Base-by-base conservation (phyloP, 2,329 filamentous ascomycete species). In the Ophiostoma himal-ulmi region DNA sequence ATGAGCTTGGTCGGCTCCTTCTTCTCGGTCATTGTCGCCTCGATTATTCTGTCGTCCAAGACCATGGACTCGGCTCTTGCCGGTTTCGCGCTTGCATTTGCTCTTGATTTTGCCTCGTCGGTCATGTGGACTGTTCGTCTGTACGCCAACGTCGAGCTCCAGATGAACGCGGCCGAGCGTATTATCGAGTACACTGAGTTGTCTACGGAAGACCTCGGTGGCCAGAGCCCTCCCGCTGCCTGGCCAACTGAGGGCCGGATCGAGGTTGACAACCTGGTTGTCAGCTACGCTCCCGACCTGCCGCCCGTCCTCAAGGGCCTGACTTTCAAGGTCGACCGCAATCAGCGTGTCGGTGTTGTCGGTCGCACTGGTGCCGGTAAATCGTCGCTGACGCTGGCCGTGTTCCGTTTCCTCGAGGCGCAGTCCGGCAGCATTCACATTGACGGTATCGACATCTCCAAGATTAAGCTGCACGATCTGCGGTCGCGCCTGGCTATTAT, bases 361-460 rank as follows among this genome's bases (percentile, higher is more conserved):
- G 91, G 91, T 13, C 86, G 91, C 20, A 94, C 91, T 0, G 91
- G 91, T 3, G 91, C 91, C 0, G 91, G 91, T 70, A 94, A 94
- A 79, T 92, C 89, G 0, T 91, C 89, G 0, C 79, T 94, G 30
- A 92, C 91, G 0, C 82, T 93, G 1, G 90, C 91, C 0, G 81
- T 94, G 0, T 93, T 94, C 83, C 88, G 91, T 26, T 93, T 94
- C 81, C 80, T 94, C 14, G 90, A 93, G 77, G 86, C 89, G 0
- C 80, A 83, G 6, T 84, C 87, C 14, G 91, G 91, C 10, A 85
- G 79, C 17, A 88, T 94, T 72, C 77, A 82, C 71, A 90, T 94
- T 72, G 91, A 94, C 75, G 91, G 90, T 0, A 74, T 92, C 14
- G 90, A 94, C 75, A 91, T 93, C 68, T 89, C 89, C 30, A 89